A percentile compares a stretch with the other conserved stretches of the same genome.
Conservation (phyloP, 371 early-diverging fungal genomes). For the Mortierella polycephala region DNA sequence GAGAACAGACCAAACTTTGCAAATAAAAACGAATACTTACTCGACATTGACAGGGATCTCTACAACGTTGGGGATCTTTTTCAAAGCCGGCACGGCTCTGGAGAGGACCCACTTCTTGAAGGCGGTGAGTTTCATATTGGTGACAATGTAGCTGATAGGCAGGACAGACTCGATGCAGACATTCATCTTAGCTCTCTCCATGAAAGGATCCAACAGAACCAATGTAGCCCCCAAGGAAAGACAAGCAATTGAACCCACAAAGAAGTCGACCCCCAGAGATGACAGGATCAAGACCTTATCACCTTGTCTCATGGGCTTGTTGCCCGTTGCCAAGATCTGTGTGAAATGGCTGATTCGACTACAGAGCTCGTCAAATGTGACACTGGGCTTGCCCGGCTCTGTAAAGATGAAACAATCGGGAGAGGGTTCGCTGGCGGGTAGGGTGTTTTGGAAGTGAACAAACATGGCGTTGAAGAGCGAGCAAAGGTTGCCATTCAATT, state of each 20-base stretch:
- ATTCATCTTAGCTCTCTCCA: constrained; percentile 55
- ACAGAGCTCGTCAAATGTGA: constrained; percentile 51
- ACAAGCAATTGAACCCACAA: constrained; percentile 49
- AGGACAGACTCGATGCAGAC: constrained; percentile 53
- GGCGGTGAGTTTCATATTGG: constrained; percentile 49
- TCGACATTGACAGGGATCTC: constrained; percentile 49
- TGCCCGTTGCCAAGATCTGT: constrained; percentile 35
- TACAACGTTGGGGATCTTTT: constrained; percentile 47
- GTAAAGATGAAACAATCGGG: constrained; percentile 55
- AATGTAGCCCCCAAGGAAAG: constrained; percentile 45
- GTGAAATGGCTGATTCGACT: constrained; percentile 49
- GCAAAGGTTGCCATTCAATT: constrained; percentile 50
- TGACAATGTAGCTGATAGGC: constrained; percentile 50
- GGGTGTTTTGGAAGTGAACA: constrained; percentile 24
- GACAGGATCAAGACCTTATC: constrained; percentile 49
- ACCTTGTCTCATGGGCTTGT: constrained; percentile 28
- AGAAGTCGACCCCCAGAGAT: constrained; percentile 52
- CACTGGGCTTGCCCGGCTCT: constrained; percentile 41
- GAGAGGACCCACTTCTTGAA: constrained; percentile 55
- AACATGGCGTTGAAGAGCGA: constrained; percentile 54
- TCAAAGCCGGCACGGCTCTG: constrained; percentile 47
- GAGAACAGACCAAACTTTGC: no score
- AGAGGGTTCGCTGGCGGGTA: constrained; percentile 35
- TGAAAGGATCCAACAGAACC: constrained; percentile 47
- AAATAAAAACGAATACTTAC: constrained; percentile 21